Percentiles rank a stretch among this genome's conserved stretches.
These are phyloP conservation scores for Tetratostichococcus sp. DNA, from an alignment of 139 green algal species.

Conservation along the genomic window DNA sequence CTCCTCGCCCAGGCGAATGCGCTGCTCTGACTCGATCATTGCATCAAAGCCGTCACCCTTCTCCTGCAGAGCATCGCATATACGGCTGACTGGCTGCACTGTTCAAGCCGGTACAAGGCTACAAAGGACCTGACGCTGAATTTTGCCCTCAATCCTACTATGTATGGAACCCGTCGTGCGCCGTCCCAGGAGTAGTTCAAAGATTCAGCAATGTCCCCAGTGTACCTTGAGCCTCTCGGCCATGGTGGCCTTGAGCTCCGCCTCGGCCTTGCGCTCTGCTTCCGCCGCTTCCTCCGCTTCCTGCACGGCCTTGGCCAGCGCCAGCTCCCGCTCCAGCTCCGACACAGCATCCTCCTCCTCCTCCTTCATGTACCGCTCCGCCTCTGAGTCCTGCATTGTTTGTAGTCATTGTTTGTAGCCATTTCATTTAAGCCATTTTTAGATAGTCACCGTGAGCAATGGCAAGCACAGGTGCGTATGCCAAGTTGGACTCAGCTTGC, in stretches of 20 bases:
- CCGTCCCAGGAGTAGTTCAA: too few species aligned
- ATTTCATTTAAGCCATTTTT: too few species aligned
- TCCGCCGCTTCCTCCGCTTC: constrained; percentile 19
- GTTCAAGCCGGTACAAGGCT: too few species aligned
- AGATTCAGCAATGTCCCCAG: too few species aligned
- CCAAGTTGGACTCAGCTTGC: too few species aligned
- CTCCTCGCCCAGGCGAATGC: constrained; percentile 79
- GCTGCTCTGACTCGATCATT: constrained; percentile 72
- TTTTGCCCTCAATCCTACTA: too few species aligned
- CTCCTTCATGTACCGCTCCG: constrained; percentile 6
- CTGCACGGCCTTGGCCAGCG: background rate
- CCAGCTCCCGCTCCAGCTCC: background rate
- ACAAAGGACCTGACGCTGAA: too few species aligned
- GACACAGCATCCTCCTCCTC: background rate
- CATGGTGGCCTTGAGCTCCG: constrained; percentile 50
- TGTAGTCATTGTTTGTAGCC: background rate
- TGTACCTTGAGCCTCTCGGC: constrained; percentile 60
- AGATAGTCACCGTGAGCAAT: too few species aligned
- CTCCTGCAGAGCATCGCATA: constrained; percentile 22
- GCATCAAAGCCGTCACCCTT: constrained; percentile 78
- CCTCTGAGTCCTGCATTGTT: constrained; percentile 12
- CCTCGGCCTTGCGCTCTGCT: constrained; percentile 12
- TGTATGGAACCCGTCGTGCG: too few species aligned
- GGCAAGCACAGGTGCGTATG: too few species aligned
- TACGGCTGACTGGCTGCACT: too few species aligned